Evolutionary conservation across 345 rosid genomes (phyloP), one percentile per base, ranked within the genome.

Genomic region (Gossypium turneri): DNA sequence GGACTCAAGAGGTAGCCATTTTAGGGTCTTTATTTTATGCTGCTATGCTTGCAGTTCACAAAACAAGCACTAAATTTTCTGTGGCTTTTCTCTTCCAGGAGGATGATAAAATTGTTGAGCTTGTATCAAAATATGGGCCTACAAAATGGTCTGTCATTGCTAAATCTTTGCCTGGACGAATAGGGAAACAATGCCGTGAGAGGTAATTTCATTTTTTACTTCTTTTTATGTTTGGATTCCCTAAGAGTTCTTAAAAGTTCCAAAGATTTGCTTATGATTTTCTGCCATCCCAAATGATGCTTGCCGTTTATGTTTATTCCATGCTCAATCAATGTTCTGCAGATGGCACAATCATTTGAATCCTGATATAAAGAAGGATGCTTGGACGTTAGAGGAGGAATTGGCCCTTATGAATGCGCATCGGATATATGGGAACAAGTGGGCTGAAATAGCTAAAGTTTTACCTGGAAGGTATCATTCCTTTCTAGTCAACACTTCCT

Each of bases 381-480:
- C 64, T 60, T 60, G 64, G 64, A 60, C 64, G n/a, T 25, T 60
- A 27, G 64, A 60, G 41, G 64, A 60, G 64, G 64, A 60, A 60
- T 12, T 60, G 41, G 38, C 64, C 41, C 64, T 60, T 25, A 60
- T 60, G 64, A 60, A 60, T 25, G 64, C 64, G 9, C 64, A 60
- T 25, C 64, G n/a, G 41, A 12, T 60, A 13, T 60, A 60, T 60
- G 41, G 64, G 64, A 25, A 60, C 41, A 60, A 60, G 41, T 96
- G 99, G 99, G 99, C 99, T 79, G 97, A 93, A 83, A 96, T 96
- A 55, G 98, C 99, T 29, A 96, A 88, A 82, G 91, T 89, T 79
- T 84, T 96, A 76, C 94, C 92, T n/a, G 99, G 99, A 86, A 96
- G 99, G 99, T 96, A 86, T 47, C 16, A 7, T 74, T 4, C 41